phyloP scores from a whole-genome alignment of 768 basidiomycete species.

The Boletus vermiculosoides region DNA sequence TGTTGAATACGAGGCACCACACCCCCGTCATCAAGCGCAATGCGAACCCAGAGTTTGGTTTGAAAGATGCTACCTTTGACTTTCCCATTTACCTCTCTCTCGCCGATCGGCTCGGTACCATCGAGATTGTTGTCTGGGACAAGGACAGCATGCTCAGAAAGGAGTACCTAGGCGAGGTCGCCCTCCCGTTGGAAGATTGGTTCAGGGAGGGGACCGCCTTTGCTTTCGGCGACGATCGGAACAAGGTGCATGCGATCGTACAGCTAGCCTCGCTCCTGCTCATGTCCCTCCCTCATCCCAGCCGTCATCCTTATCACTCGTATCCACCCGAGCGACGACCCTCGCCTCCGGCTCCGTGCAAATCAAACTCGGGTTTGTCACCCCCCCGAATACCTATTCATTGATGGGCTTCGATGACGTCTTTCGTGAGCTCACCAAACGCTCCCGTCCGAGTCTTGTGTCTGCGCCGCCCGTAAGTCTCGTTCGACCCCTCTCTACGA shows the following conservation, averaged over 20 bases:
- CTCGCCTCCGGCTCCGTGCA: constrained; percentile 52
- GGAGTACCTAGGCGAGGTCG: constrained; percentile 91
- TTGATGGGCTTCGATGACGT: constrained; percentile 58
- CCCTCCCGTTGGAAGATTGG: constrained; percentile 80
- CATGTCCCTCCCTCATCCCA: constrained; percentile 21
- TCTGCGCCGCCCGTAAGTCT: constrained; percentile 73
- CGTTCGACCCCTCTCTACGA: neutral
- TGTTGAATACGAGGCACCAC: constrained; percentile 56
- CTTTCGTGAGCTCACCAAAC: constrained; percentile 61
- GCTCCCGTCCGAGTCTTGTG: constrained; percentile 63
- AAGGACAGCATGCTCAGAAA: constrained; percentile 80
- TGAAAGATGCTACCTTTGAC: constrained; percentile 83
- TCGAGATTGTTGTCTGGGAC: constrained; percentile 93
- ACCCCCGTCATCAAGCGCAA: constrained; percentile 78
- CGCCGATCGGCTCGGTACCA: constrained; percentile 64
- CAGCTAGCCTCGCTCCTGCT: neutral
- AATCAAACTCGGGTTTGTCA: constrained; percentile 61
- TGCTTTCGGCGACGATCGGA: constrained; percentile 60
- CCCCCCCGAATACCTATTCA: constrained; percentile 40
- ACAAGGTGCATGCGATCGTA: constrained; percentile 51
- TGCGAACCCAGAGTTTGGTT: constrained; percentile 60
- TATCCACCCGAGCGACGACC: constrained; percentile 47
- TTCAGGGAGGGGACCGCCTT: constrained; percentile 47
- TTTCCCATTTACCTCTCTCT: constrained; percentile 81
- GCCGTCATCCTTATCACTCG: constrained; percentile 46